phyloP scores from a whole-genome alignment of 805 yeast genomes.

The Limtongia smithiae region DNA sequence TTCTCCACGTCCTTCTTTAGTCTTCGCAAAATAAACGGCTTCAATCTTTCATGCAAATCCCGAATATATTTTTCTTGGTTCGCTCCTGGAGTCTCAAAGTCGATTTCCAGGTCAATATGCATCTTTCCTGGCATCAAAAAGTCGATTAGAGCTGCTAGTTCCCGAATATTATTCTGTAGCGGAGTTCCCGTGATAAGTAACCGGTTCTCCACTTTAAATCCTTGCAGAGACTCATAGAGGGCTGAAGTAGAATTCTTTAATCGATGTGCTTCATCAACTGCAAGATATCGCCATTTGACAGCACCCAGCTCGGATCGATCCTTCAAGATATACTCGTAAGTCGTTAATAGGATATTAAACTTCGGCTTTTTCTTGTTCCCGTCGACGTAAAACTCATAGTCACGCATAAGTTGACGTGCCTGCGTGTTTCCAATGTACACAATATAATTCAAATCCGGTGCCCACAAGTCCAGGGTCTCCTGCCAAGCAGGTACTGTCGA shows the following conservation, averaged over 20 bases:
- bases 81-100: slow-evolving; percentile 82
- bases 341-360: slow-evolving; percentile 87
- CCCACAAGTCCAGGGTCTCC: slow-evolving; percentile 96
- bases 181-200: slow-evolving; percentile 97
- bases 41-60: slow-evolving; percentile 75
- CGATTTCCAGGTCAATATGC: slow-evolving; percentile 88
- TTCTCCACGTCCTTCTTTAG: slow-evolving; percentile 97
- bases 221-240: slow-evolving; percentile 78
- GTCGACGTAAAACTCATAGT: slow-evolving; percentile 70
- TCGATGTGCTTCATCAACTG: slow-evolving; percentile 98
- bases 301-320: slow-evolving; percentile 77
- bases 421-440: slow-evolving; percentile 89
- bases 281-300: slow-evolving; percentile 91
- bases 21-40: slow-evolving; percentile 89
- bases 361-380: slow-evolving; percentile 66
- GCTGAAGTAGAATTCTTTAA: slow-evolving; percentile 92
- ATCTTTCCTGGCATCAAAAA: slow-evolving; percentile 95
- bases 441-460: slow-evolving; percentile 91
- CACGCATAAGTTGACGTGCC: slow-evolving; percentile 77
- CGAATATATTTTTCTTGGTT: slow-evolving; percentile 87
- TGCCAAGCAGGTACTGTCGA: slow-evolving; percentile 99
- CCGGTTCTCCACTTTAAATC: slow-evolving; percentile 79
- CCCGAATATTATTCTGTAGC: slow-evolving; percentile 90
- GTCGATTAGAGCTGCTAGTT: slow-evolving; percentile 89
- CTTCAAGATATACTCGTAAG: slow-evolving; percentile 93